These are phyloP conservation scores for Wallacemonas rigidus DNA, from an alignment of 208 protist species.

Conservation along the genomic window DNA sequence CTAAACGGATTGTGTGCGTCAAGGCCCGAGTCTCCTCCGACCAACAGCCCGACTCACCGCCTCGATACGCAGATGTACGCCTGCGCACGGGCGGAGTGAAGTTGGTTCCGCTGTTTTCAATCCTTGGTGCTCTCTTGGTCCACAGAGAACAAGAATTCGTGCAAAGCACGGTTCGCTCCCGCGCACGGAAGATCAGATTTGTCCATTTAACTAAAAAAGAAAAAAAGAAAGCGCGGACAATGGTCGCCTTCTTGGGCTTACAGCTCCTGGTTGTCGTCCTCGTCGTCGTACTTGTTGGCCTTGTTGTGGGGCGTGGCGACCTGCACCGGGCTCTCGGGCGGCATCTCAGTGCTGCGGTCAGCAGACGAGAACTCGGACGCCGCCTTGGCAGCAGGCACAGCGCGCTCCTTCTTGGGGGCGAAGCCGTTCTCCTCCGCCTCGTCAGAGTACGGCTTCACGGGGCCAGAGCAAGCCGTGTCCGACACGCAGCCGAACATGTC, in stretches of 20 bases:
- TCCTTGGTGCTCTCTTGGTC: too few relatives aligned
- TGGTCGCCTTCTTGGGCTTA: not conserved
- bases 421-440: not conserved
- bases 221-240: constrained; percentile 18
- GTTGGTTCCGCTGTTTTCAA: too few relatives aligned
- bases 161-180: too few relatives aligned
- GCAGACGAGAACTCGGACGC: not conserved
- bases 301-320: constrained; percentile 20
- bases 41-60: too few relatives aligned
- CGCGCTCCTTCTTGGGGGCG: not conserved
- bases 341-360: not conserved
- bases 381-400: not conserved
- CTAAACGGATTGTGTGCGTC: too few relatives aligned
- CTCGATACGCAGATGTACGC: too few relatives aligned
- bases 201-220: constrained; percentile 2
- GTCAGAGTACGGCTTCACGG: too few relatives aligned
- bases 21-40: too few relatives aligned
- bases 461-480: too few relatives aligned
- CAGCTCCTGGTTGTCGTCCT: constrained; percentile 10
- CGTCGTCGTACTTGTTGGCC: constrained; percentile 12
- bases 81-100: too few relatives aligned
- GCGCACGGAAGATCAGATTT: not conserved
- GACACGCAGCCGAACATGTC: constrained; percentile 79
- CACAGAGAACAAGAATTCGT: too few relatives aligned
- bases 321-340: constrained; percentile 21